Percentiles rank a stretch among this genome's conserved stretches.
Conservation (phyloP, 345 rosid genomes). For the Lepidium aucheri region DNA sequence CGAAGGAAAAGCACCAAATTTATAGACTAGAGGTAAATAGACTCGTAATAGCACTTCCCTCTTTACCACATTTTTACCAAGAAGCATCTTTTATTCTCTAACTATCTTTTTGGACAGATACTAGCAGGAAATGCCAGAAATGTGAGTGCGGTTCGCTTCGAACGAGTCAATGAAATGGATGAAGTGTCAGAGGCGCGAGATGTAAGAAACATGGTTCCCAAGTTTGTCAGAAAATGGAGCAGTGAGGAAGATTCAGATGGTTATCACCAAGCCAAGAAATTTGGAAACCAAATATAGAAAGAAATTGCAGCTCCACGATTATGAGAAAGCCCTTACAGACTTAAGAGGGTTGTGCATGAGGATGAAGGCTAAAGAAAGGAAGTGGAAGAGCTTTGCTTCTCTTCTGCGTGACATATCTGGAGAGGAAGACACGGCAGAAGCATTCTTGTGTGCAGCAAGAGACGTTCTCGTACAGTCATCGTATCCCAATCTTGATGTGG, state of each 20-base stretch:
- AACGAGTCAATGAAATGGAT: slow-evolving; percentile 41
- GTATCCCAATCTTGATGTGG: too few relatives aligned
- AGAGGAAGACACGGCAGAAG: too few relatives aligned
- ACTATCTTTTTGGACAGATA: slow-evolving; percentile 40
- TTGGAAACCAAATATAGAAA: too few relatives aligned
- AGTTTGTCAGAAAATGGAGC: slow-evolving; percentile 58
- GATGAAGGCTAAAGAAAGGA: too few relatives aligned
- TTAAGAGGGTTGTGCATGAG: too few relatives aligned
- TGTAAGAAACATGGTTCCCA: slow-evolving; percentile 58
- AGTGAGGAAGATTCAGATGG: slow-evolving; percentile 36
- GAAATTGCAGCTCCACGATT: too few relatives aligned
- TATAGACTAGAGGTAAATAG: slow-evolving; percentile 68
- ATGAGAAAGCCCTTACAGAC: too few relatives aligned
- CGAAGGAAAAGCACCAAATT: slow-evolving; percentile 47
- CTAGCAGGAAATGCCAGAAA: slow-evolving; percentile 90
- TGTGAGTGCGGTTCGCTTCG: slow-evolving; percentile 78
- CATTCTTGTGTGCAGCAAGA: too few relatives aligned
- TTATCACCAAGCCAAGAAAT: slow-evolving; percentile 36
- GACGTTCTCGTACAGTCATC: too few relatives aligned
- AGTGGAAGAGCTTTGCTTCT: too few relatives aligned
- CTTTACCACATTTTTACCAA: too few relatives aligned
- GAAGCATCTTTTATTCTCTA: background rate
- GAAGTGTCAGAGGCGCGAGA: slow-evolving; percentile 40
- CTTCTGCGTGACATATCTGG: too few relatives aligned
- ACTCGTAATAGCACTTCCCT: background rate